phyloP scores from a whole-genome alignment of 768 basidiomycete genomes.

The Leccinellum rugosiceps region DNA sequence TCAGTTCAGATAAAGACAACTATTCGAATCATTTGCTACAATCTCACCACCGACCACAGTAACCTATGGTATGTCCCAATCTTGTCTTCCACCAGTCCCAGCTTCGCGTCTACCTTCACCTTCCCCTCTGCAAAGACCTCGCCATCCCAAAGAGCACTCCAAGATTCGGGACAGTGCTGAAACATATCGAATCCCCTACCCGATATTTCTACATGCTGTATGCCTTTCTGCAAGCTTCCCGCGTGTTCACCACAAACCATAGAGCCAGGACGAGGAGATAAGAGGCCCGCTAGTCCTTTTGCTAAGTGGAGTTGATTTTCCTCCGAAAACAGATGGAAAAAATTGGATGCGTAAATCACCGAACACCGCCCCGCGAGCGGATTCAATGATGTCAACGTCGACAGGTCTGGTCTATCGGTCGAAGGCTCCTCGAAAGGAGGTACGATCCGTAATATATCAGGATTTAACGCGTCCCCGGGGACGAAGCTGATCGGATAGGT shows the following conservation, averaged over 20 bases:
- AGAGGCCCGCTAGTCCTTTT: conserved; percentile 24
- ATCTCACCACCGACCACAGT: conserved; percentile 27
- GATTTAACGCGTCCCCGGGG: conserved; percentile 52
- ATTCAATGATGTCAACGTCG: conserved; percentile 40
- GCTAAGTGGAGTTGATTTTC: conserved; percentile 30
- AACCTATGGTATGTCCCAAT: conserved; percentile 1
- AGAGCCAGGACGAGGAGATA: conserved; percentile 30
- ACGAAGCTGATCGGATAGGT: conserved; percentile 53
- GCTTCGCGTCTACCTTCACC: conserved; percentile 4
- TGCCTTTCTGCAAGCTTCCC: conserved; percentile 7
- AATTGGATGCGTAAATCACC: conserved; percentile 45
- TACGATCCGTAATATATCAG: conserved; percentile 36
- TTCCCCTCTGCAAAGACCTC: conserved; percentile 27
- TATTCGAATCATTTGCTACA: conserved; percentile 4
- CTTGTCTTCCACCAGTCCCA: neutral
- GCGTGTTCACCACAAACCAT: conserved; percentile 30
- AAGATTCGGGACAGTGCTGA: conserved; percentile 33
- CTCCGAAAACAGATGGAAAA: conserved; percentile 42
- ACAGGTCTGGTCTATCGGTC: conserved; percentile 26
- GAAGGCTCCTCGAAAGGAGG: conserved; percentile 28
- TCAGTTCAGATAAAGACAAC: neutral
- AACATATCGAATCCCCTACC: conserved; percentile 15
- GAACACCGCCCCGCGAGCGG: conserved; percentile 47
- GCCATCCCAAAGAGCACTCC: conserved; percentile 38
- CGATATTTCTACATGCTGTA: neutral